Evolutionary conservation across 257 asterid genomes (phyloP), one percentile per base, ranked within the genome.

Genomic region (Penstemon eatonii): DNA sequence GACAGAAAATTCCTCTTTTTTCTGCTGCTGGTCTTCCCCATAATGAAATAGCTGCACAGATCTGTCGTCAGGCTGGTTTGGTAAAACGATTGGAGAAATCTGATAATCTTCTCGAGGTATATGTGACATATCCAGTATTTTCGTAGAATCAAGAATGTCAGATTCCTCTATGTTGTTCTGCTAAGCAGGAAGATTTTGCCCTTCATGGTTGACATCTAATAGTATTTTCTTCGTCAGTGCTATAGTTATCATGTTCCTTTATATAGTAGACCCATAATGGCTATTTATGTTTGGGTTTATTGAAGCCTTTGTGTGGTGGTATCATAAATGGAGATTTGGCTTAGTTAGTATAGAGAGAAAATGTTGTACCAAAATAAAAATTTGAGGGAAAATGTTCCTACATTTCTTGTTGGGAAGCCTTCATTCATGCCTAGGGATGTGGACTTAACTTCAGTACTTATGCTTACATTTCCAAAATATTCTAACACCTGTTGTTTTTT

Each of bases 11-110:
- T 67, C 98, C 96, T 60, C 98, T 92, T 63, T 92, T 92, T 64
- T 92, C 98, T 44, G 98, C 98, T 71, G 98, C 98, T 63, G 98
- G 98, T 83, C 96, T 92, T 78, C 98, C 96, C 61, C 98, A 92
- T 83, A 92, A 92, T 83, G 98, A 92, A 85, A 92, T 92, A 9
- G 98, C 98, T 66, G 98, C 98, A 68, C 98, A 92, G 83, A 92
- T 92, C 68, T 92, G 98, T 80, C 96, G 98, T 70, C 98, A 92
- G 82, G 98, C 98, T 86, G 98, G 98, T 83, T 84, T 92, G 81
- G 98, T 92, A 71, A 92, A 89, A 75, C 86, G 98, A 41, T 71
- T 89, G 85, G 98, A 92, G 88, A 86, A 89, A 82, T 7, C 93
- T 70, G 96, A 86, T 59, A 82, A 84, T 76, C 96, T 92, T 78